phyloP scores from a whole-genome alignment of 805 yeast genomes.

The Zygosaccharomyces lentus region DNA sequence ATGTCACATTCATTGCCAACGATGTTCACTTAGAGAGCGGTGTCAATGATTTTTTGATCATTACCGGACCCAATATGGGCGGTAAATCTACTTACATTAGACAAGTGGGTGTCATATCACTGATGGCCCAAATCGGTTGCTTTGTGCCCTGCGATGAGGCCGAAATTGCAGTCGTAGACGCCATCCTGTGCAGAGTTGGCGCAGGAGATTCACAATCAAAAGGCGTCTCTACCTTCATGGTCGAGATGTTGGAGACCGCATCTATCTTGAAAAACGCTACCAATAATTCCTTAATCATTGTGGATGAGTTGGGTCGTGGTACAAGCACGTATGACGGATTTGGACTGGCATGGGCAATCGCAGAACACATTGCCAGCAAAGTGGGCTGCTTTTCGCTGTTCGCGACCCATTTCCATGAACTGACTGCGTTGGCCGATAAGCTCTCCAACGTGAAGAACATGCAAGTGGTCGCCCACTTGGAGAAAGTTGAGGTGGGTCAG shows the following conservation, averaged over 20 bases:
- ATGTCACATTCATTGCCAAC: slow-evolving; percentile 83
- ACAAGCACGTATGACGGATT: slow-evolving; percentile 89
- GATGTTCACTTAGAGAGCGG: slow-evolving; percentile 66
- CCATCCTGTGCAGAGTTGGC: slow-evolving; percentile 94
- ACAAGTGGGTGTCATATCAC: slow-evolving; percentile 80
- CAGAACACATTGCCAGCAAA: slow-evolving; percentile 71
- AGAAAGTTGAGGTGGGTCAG: slow-evolving; percentile 37
- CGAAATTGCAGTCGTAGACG: slow-evolving; percentile 80
- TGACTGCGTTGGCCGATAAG: slow-evolving; percentile 71
- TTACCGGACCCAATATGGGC: slow-evolving; percentile 98
- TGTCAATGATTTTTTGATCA: slow-evolving; percentile 65
- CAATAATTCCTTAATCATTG: slow-evolving; percentile 76
- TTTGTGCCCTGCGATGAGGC: slow-evolving; percentile 80
- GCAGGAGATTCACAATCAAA: slow-evolving; percentile 97
- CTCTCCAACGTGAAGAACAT: slow-evolving; percentile 66
- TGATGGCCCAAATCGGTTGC: slow-evolving; percentile 87
- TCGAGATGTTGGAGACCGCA: slow-evolving; percentile 96
- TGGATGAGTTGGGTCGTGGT: slow-evolving; percentile 89
- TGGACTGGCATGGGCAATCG: slow-evolving; percentile 96
- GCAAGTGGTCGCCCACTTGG: slow-evolving; percentile 91
- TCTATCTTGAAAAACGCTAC: slow-evolving; percentile 86
- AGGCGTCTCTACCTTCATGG: slow-evolving; percentile 96
- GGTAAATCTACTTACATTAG: slow-evolving; percentile 93
- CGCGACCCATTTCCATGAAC: slow-evolving; percentile 97
- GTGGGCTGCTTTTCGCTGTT: slow-evolving; percentile 78